phyloP scores from a whole-genome alignment of 768 basidiomycete species.

The Symmetrospora coprosmae region DNA sequence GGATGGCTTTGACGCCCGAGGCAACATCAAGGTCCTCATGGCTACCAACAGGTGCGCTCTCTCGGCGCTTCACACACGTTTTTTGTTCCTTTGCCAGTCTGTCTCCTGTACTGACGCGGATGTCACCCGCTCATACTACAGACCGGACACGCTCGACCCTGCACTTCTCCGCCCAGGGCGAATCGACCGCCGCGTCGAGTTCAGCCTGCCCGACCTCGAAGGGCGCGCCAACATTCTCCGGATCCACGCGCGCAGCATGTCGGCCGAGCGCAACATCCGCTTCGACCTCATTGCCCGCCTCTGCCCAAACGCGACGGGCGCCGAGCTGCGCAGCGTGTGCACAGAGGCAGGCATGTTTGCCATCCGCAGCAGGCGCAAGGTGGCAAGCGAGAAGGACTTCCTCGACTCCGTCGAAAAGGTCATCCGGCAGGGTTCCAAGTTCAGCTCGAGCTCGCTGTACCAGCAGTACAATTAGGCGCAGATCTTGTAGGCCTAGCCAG shows the following conservation, averaged over 20 bases:
- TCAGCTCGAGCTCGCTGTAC: conserved; percentile 76
- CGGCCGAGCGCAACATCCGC: conserved; percentile 86
- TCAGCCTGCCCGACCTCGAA: conserved; percentile 77
- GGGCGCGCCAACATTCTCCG: conserved; percentile 91
- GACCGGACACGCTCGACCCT: conserved; percentile 95
- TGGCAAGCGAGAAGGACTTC: conserved; percentile 94
- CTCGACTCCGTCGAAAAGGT: conserved; percentile 97
- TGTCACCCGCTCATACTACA: conserved; percentile 34
- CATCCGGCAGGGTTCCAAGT: conserved; percentile 91
- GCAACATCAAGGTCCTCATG: conserved; percentile 99
- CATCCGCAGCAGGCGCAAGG: conserved; percentile 87
- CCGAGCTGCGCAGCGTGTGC: conserved; percentile 90
- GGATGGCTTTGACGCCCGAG: conserved; percentile 89
- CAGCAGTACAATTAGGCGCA: conserved; percentile 81
- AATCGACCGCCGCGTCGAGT: conserved; percentile 92
- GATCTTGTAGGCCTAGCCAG: too few species aligned
- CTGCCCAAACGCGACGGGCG: conserved; percentile 95
- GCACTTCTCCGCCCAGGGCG: conserved; percentile 90
- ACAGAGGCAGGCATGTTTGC: conserved; percentile 99
- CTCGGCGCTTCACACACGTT: too few species aligned
- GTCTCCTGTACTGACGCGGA: neutral
- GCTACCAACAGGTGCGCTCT: conserved; percentile 76
- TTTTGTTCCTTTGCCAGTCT: neutral
- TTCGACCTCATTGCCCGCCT: conserved; percentile 92
- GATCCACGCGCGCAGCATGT: conserved; percentile 73